Evolutionary conservation across 2,329 filamentous ascomycete genomes (phyloP), one percentile per base, ranked within the genome.

Genomic region (Cercospora janseana): DNA sequence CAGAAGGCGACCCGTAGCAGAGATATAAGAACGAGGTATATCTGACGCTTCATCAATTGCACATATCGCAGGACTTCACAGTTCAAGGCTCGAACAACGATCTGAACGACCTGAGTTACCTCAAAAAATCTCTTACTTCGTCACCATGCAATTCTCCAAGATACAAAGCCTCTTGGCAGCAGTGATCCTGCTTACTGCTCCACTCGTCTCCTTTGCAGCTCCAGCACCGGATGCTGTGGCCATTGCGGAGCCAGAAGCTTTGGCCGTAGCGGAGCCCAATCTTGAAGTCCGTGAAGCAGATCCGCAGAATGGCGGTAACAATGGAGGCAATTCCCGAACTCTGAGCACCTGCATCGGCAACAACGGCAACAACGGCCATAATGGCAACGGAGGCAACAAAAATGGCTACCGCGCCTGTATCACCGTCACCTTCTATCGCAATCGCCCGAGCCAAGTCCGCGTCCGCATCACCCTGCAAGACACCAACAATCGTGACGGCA

Each of bases 201-300:
- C 35, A 24, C 35, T 38, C 12, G 4, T 21, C n/a, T 38, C 35
- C 10, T 13, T 38, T 23, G 35, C 35, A 23, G 35, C 35, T 24
- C 35, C 35, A 10, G 35, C 35, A 9, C 35, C 35, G 20, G 20
- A 38, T 9, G 35, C 35, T 24, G n/a, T 38, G 35, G 35, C 35
- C 6, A 23, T 38, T 12, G 12, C 21, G 26, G 35, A 38, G 3
- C 20, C 35, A 6, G 18, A 21, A 12, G 20, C 35, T 24, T 23
- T 38, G n/a, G 35, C 35, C 16, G 20, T 38, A n/a, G 9, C 6
- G 20, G 35, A 38, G 26, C 12, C 21, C 23, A 23, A 12, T n/a
- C 20, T 38, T 13, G 10, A 23, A n/a, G 20, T 23, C 20, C 35
- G 21, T 13, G 35, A 38, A 24, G 35, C 35, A 9, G n/a, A 23